Evolutionary conservation across 2,329 filamentous ascomycete species (phyloP), one percentile per base, ranked within the genome.

Genomic region (Fusarium decemcellulare): DNA sequence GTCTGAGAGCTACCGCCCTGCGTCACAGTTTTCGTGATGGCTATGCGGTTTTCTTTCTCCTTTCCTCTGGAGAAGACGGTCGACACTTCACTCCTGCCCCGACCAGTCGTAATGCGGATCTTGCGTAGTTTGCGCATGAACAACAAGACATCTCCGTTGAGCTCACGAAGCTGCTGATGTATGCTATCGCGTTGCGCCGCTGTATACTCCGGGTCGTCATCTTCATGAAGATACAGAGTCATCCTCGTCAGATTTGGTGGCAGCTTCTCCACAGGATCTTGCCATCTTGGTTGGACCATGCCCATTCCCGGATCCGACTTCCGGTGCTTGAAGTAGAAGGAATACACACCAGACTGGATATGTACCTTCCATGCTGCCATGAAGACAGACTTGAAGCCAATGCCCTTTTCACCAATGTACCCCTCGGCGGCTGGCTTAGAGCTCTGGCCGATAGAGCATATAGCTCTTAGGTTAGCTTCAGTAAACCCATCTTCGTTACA

Each of bases 311-410:
- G 9, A 12, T 65, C 68, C 0, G 34, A 52, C 7, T 43, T 69
- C 0, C 18, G 47, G 18, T 70, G 64, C 12, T 32, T 11, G 16
- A 72, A 72, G 15, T 66, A 55, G n/a, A 72, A 72, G 0, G 63
- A 72, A 36, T 61, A 72, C 8, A 61, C n/a, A 1, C 68, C 67
- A 0, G 70, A 72, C 27, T 72, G 67, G 1, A 72, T 70, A 12
- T 64, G 54, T 1, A 72, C 67, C 27, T 29, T 59, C 1, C 27
- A 67, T 2, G 66, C 68, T 1, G 61, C 59, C 11, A 66, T 66
- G 12, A 72, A 68, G 0, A 72, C 64, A 0, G 68, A 65, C 23
- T 72, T 72, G 36, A 72, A 72, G 3, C 68, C 61, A 36, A 68
- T 68, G 1, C 59, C 67, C 30, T 72, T 72, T 8, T 59, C 63